Percentiles rank a stretch among this genome's conserved stretches.
These are phyloP conservation scores for Aspergillus neoniger DNA, from an alignment of 2,329 filamentous ascomycete species.

Conservation along the genomic window DNA sequence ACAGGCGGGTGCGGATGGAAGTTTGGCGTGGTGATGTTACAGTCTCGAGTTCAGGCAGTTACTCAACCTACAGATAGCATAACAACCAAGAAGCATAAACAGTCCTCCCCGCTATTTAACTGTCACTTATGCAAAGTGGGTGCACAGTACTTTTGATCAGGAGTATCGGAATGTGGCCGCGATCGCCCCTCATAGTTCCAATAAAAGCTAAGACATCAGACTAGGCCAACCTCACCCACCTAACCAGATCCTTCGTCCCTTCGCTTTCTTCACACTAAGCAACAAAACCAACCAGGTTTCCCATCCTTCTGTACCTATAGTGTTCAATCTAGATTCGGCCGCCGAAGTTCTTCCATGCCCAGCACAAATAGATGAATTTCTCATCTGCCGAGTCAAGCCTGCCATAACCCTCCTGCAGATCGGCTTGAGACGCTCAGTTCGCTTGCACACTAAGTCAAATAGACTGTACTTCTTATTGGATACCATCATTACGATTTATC, in stretches of 20 bases:
- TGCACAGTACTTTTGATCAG: background rate
- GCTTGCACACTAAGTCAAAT: background rate
- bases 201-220: background rate
- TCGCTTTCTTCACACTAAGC: background rate
- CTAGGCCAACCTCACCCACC: background rate
- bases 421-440: background rate
- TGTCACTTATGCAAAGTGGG: background rate
- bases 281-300: background rate
- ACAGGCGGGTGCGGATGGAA: conserved; percentile 17
- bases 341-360: background rate
- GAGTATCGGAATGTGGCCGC: background rate
- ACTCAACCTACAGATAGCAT: background rate
- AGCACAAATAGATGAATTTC: background rate
- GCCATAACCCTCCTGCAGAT: background rate
- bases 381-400: background rate
- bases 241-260: background rate
- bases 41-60: background rate
- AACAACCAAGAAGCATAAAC: background rate
- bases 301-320: background rate
- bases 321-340: background rate
- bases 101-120: background rate
- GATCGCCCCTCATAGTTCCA: background rate
- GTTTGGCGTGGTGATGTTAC: conserved; percentile 19
- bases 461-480: background rate
- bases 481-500: background rate